phyloP scores from a whole-genome alignment of 139 green algal genomes.

The Trebouxia sp. region DNA sequence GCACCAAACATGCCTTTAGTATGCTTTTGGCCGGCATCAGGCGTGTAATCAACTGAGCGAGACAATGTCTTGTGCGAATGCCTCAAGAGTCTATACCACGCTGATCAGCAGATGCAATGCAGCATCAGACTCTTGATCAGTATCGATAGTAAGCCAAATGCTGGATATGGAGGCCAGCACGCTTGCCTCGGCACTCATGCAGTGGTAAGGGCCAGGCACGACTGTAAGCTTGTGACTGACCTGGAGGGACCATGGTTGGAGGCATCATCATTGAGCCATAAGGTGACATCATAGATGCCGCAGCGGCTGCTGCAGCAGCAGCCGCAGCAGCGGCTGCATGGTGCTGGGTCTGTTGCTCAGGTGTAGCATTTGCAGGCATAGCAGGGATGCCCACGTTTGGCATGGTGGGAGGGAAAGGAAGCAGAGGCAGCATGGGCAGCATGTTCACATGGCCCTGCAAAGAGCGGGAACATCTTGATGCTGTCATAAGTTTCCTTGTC shows the following conservation, averaged over 20 bases:
- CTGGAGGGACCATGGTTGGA: constrained; percentile 23
- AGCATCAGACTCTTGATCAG: no score
- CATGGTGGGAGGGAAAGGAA: constrained; percentile 37
- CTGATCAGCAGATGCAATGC: no score
- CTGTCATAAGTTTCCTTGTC: no score
- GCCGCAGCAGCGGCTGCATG: constrained; percentile 45
- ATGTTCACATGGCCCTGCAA: constrained; percentile 22
- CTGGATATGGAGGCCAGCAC: no score
- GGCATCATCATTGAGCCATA: constrained; percentile 42
- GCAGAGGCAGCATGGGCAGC: constrained; percentile 39
- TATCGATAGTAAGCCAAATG: no score
- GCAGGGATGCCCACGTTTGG: constrained; percentile 18
- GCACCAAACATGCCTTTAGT: no score
- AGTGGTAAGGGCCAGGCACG: neutral
- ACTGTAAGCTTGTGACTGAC: neutral
- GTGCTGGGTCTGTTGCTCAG: constrained; percentile 35
- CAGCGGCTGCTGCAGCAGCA: constrained; percentile 42
- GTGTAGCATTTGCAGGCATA: constrained; percentile 3
- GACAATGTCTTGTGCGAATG: no score
- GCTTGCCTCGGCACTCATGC: no score
- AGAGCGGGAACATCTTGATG: no score
- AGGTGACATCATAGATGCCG: constrained; percentile 30
- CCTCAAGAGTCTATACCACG: no score
- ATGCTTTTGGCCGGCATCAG: no score
- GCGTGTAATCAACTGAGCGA: no score